These are phyloP conservation scores for Lactarius hengduanensis DNA, from an alignment of 768 basidiomycete species.

Conservation along the genomic window DNA sequence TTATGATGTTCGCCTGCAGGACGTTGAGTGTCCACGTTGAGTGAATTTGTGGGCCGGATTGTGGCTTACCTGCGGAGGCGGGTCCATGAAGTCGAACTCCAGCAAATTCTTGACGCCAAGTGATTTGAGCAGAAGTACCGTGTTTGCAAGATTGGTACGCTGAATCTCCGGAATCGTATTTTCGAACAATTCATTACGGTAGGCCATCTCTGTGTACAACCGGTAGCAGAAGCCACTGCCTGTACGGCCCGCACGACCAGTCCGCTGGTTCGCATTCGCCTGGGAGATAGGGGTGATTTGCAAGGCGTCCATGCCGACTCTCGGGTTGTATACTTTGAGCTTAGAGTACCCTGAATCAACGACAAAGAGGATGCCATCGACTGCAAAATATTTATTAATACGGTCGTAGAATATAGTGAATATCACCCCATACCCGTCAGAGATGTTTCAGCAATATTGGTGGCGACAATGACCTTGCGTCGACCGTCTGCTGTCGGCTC, in stretches of 20 bases:
- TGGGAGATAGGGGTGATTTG: constrained; percentile 99
- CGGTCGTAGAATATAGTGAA: background rate
- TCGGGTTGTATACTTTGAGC: constrained; percentile 97
- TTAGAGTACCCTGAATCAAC: constrained; percentile 97
- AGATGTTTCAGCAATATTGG: constrained; percentile 98
- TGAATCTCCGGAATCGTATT: constrained; percentile 99
- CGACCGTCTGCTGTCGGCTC: constrained; percentile 91
- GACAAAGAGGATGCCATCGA: constrained; percentile 96
- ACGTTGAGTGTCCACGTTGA: constrained; percentile 12
- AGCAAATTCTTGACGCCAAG: constrained; percentile 95
- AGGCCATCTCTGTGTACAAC: constrained; percentile 96
- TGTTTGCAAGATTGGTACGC: constrained; percentile 95
- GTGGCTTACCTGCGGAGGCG: constrained; percentile 85
- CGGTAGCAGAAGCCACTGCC: constrained; percentile 97
- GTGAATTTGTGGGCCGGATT: background rate
- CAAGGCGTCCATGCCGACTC: constrained; percentile 98
- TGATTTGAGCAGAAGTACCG: constrained; percentile 90
- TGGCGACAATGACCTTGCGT: constrained; percentile 96
- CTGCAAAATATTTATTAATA: constrained; percentile 41
- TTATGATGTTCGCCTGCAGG: constrained; percentile 86
- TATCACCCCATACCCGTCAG: constrained; percentile 64
- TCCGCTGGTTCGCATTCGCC: constrained; percentile 95
- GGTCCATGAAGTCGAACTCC: constrained; percentile 99
- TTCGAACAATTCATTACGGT: constrained; percentile 90
- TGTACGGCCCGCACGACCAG: constrained; percentile 94